Conservation (phyloP, 805 yeast species). For the Cyberlindnera xishuangbannaensis region DNA sequence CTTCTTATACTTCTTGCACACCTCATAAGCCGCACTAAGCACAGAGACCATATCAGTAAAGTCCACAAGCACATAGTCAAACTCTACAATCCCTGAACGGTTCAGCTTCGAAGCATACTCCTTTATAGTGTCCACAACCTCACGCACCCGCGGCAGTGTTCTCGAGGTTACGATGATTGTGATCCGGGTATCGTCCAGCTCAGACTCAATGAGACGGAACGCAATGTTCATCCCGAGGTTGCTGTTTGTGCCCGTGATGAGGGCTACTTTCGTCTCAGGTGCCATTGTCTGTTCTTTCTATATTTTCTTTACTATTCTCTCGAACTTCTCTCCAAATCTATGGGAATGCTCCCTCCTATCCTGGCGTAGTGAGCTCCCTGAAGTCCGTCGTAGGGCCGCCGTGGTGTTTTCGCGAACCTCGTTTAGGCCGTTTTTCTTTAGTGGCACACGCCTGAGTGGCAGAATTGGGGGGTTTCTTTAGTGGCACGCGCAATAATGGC, state of each 20-base stretch:
- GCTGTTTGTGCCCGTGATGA: constrained; percentile 43
- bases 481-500: too few relatives aligned
- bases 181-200: constrained; percentile 47
- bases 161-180: constrained; percentile 88
- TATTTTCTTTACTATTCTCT: too few relatives aligned
- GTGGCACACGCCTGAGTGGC: too few relatives aligned
- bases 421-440: background rate
- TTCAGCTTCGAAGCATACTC: constrained; percentile 32
- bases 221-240: constrained; percentile 87
- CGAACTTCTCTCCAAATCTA: too few relatives aligned
- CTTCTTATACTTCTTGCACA: constrained; percentile 54
- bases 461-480: too few relatives aligned
- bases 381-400: background rate
- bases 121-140: constrained; percentile 57
- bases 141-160: constrained; percentile 78
- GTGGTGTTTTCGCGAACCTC: background rate
- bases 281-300: constrained; percentile 7
- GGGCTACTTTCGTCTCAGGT: constrained; percentile 32
- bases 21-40: constrained; percentile 64
- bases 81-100: constrained; percentile 62
- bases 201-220: constrained; percentile 61
- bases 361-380: too few relatives aligned
- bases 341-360: too few relatives aligned
- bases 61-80: constrained; percentile 86
- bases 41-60: constrained; percentile 86